Conservation (phyloP, 768 basidiomycete species). For the Suillus cothurnatus region DNA sequence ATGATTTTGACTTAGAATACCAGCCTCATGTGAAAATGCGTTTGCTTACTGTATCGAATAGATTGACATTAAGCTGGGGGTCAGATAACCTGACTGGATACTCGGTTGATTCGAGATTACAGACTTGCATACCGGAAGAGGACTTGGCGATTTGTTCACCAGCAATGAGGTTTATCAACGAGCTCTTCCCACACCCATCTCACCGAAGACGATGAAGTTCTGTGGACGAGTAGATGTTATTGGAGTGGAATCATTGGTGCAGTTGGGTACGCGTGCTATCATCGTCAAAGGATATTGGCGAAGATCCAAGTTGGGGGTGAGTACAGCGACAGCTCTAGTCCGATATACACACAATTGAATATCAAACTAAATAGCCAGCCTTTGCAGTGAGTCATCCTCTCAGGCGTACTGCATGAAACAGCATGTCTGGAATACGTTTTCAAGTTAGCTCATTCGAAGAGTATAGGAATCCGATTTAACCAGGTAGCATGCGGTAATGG, state of each 20-base stretch:
- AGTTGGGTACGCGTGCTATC: too few species aligned
- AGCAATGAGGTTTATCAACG: too few species aligned
- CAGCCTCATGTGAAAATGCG: not conserved
- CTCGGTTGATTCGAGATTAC: conserved; percentile 5
- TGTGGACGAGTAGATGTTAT: not conserved
- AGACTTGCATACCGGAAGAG: conserved; percentile 2
- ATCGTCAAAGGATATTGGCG: too few species aligned
- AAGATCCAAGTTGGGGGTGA: not conserved
- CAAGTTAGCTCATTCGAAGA: not conserved
- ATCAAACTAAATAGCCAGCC: not conserved
- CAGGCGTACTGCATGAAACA: too few species aligned
- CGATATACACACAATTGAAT: not conserved
- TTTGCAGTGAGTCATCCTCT: not conserved
- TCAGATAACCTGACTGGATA: not conserved
- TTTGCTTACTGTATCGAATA: not conserved
- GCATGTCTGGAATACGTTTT: not conserved
- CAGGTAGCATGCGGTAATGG: too few species aligned
- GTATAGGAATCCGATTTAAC: too few species aligned
- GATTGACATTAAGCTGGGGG: not conserved
- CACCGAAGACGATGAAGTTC: conserved; percentile 7
- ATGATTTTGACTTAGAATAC: not conserved
- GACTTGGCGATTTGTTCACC: not conserved
- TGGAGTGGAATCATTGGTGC: not conserved
- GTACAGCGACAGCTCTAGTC: not conserved
- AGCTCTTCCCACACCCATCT: too few species aligned